A percentile compares a stretch with the other conserved stretches of the same genome.
Evolutionary conservation across 495 filamentous ascomycete genomes (phyloP).

Genomic region (Aspergillus heteromorphus): DNA sequence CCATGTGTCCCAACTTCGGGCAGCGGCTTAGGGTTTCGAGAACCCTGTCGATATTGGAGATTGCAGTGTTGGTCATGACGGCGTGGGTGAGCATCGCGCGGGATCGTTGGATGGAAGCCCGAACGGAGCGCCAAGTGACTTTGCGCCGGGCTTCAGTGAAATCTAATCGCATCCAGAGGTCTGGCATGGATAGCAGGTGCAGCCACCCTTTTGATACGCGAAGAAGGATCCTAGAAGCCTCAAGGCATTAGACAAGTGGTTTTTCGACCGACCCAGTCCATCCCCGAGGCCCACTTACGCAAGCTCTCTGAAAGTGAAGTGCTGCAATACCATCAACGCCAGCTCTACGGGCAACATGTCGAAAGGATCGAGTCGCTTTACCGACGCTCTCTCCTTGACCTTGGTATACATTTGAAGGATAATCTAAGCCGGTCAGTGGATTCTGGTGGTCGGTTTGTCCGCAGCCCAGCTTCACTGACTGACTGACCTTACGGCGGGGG

Average conservation of each 20-base stretch:
- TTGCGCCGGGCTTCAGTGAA: constrained; percentile 37
- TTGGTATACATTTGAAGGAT: constrained; percentile 42
- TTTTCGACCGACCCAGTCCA: neutral
- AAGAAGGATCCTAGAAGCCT: constrained; percentile 33
- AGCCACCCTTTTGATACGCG: constrained; percentile 53
- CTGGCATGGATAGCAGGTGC: constrained; percentile 33
- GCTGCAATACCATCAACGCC: constrained; percentile 36
- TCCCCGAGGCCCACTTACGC: constrained; percentile 31
- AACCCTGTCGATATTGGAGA: constrained; percentile 18
- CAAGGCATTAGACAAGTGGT: neutral
- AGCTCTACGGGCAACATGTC: constrained; percentile 45
- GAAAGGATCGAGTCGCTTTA: constrained; percentile 41
- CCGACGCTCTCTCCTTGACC: constrained; percentile 28
- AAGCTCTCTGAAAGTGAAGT: constrained; percentile 43
- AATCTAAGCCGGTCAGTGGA: constrained; percentile 23
- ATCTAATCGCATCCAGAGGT: constrained; percentile 50
- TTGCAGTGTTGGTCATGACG: constrained; percentile 29
- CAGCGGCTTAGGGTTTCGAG: constrained; percentile 35
- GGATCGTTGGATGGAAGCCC: constrained; percentile 39
- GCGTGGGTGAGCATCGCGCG: constrained; percentile 36
- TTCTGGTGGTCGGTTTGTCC: neutral
- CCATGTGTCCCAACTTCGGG: constrained; percentile 32
- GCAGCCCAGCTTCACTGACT: too few species aligned
- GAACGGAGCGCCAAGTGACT: constrained; percentile 34
- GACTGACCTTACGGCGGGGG: constrained; percentile 40